Evolutionary conservation across 2,329 filamentous ascomycete genomes (phyloP), one percentile per base, ranked within the genome.

Genomic region (Arthrobotrys conoides): DNA sequence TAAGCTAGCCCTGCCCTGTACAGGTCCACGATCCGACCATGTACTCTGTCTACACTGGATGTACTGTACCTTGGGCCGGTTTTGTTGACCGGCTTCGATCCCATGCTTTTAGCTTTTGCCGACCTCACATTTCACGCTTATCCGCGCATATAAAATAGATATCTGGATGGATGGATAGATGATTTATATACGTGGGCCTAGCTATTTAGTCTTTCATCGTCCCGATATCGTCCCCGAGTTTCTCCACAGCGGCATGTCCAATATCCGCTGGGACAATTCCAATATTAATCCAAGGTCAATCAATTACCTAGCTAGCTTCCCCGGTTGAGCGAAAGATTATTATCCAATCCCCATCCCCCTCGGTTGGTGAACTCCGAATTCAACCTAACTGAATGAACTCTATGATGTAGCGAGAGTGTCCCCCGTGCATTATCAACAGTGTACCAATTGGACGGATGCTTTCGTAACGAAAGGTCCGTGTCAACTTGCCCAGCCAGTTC

Each of bases 41-140:
- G 38, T 46, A 30, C 6, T 3, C 27, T 30, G n/a, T n/a, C n/a
- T 30, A 30, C 6, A 30, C 27, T 30, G 3, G 27, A 3, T 30
- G 27, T 30, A 30, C 27, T n/a, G 27, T 30, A 30, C 27, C 20
- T 46, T 64, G 36, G 57, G 14, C 20, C 4, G 44, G 5, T 53
- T 76, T 70, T 76, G 71, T 76, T 76, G 71, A 53, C 65, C 71
- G 71, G 27, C 44, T 48, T 53, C 48, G 48, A 48, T 27, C 14
- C 48, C 33, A 64, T 65, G 41, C 4, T 38, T 38, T 38, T 46
- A 5, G 27, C n/a, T 30, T 22, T 59, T 46, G 4, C 16, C 38
- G 36, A 27, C 5, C 20, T 44, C 16, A 24, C 30, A 30, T 71
- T 59, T 41, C 72, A 77, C 66, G 72, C 66, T 76, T 76, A 76